Conservation (phyloP, 73 alveolate genomes). For the Effrenium voratum region DNA sequence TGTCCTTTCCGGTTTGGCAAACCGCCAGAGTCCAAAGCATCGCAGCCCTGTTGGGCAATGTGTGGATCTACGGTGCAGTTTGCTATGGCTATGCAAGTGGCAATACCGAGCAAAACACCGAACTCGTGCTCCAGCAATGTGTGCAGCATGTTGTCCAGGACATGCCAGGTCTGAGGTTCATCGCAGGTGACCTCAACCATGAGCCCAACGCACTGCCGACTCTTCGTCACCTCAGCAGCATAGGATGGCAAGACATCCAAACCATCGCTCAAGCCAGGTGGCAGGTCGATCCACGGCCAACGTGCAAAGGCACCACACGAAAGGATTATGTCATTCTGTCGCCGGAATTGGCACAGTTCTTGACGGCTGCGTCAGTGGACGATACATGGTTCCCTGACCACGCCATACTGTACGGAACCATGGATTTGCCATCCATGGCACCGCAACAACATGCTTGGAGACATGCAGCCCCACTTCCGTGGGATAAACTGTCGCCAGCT, state of each 20-base stretch:
- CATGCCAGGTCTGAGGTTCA: background rate
- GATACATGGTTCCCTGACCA: background rate
- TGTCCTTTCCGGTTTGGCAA: background rate
- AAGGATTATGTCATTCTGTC: background rate
- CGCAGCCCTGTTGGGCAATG: background rate
- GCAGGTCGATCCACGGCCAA: background rate
- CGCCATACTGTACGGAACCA: too few relatives aligned
- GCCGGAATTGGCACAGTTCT: background rate
- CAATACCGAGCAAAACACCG: background rate
- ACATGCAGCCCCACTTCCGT: too few relatives aligned
- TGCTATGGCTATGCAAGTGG: background rate
- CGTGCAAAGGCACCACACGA: background rate
- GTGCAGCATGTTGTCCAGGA: background rate
- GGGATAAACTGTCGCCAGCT: too few relatives aligned
- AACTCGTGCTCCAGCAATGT: background rate
- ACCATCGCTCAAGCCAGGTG: background rate
- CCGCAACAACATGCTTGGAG: too few relatives aligned
- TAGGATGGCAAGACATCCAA: background rate
- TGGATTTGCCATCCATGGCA: too few relatives aligned
- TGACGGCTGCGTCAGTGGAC: background rate
- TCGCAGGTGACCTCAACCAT: background rate
- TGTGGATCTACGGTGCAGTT: background rate
- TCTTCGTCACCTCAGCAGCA: too few relatives aligned
- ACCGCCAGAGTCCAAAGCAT: background rate
- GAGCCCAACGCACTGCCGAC: background rate